Percentiles rank a stretch among this genome's conserved stretches.
Evolutionary conservation across 805 yeast species (phyloP).

Genomic region (Barnettozyma pratensis): DNA sequence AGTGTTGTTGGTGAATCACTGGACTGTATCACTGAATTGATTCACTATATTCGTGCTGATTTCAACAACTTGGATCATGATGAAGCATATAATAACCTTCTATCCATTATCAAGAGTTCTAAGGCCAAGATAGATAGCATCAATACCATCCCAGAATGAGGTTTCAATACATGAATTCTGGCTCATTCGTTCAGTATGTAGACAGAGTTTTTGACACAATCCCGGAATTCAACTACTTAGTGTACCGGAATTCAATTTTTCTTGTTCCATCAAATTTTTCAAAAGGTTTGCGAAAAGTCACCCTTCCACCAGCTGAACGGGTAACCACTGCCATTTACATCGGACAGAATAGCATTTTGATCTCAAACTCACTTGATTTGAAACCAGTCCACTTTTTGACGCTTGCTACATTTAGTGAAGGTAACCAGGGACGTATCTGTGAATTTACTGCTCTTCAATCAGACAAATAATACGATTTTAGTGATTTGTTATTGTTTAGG

Average conservation of each 20-base stretch:
- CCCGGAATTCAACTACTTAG: no score
- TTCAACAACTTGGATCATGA: conserved; percentile 13
- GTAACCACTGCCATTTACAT: not conserved
- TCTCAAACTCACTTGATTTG: no score
- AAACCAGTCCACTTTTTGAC: no score
- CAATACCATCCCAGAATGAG: conserved; percentile 10
- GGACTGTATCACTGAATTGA: conserved; percentile 35
- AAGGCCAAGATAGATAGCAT: conserved; percentile 14
- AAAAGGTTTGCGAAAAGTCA: not conserved
- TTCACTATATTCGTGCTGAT: conserved; percentile 17
- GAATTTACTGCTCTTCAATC: no score
- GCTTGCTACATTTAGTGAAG: no score
- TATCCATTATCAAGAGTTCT: conserved; percentile 6
- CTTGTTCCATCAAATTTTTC: not conserved
- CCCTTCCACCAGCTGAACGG: not conserved
- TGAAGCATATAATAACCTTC: conserved; percentile 10
- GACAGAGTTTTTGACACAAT: no score
- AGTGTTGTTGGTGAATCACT: conserved; percentile 39
- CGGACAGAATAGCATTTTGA: no score
- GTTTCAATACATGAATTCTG: not conserved
- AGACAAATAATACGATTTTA: not conserved
- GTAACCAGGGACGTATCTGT: no score
- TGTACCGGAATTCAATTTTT: no score
- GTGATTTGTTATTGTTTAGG: not conserved
- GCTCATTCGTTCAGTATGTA: no score